phyloP scores from a whole-genome alignment of 345 rosid species.

The Populus deltoides region DNA sequence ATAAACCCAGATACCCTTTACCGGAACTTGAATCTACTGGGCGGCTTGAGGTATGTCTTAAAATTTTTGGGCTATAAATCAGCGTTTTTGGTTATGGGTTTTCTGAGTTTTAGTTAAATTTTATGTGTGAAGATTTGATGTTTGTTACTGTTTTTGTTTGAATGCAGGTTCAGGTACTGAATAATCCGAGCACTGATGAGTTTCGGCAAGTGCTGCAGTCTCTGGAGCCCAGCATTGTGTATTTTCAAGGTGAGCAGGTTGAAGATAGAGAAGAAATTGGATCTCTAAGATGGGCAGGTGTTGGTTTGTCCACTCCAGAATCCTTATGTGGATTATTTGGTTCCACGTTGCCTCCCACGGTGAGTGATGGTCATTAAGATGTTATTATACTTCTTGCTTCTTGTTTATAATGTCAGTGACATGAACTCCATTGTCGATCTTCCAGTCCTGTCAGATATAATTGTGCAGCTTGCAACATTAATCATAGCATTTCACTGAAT shows the following conservation, averaged over 20 bases:
- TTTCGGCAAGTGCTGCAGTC: slow-evolving; percentile 58
- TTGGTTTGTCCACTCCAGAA: slow-evolving; percentile 72
- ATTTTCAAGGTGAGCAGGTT: slow-evolving; percentile 70
- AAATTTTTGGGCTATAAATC: slow-evolving; percentile 1
- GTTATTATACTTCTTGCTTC: neutral
- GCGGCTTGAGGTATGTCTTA: slow-evolving; percentile 64
- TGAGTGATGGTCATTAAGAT: slow-evolving; percentile 40
- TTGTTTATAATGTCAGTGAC: neutral
- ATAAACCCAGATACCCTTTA: slow-evolving; percentile 59
- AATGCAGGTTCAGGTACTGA: slow-evolving; percentile 78
- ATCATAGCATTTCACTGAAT: neutral
- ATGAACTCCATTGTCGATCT: neutral
- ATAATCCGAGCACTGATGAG: slow-evolving; percentile 66
- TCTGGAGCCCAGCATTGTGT: slow-evolving; percentile 65
- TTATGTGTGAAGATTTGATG: slow-evolving; percentile 6
- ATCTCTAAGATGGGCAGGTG: slow-evolving; percentile 53
- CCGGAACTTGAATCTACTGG: slow-evolving; percentile 84
- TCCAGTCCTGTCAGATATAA: neutral
- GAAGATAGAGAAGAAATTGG: slow-evolving; percentile 74
- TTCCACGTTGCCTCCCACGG: slow-evolving; percentile 75
- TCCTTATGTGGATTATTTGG: slow-evolving; percentile 64
- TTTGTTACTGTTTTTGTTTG: slow-evolving; percentile 13
- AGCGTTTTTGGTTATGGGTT: neutral
- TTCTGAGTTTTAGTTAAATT: neutral
- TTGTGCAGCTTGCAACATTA: neutral